Percentiles rank a stretch among this genome's conserved stretches.
These are phyloP conservation scores for Sphaerostilbella broomeana DNA, from an alignment of 2,329 filamentous ascomycete genomes.

Conservation along the genomic window DNA sequence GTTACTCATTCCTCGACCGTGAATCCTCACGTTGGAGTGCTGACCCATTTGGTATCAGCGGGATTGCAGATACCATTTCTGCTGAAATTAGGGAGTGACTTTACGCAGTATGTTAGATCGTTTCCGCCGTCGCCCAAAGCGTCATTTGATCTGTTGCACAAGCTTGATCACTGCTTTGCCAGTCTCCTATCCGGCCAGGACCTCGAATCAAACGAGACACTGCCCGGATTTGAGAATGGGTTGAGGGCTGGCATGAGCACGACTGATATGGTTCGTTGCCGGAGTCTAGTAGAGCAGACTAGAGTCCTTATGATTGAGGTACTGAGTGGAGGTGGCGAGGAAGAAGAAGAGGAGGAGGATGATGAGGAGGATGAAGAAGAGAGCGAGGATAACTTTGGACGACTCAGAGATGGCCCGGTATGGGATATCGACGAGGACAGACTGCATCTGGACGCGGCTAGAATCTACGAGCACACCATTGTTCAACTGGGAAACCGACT, in stretches of 20 bases:
- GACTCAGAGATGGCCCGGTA: slow-evolving; percentile 16
- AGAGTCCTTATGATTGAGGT: slow-evolving; percentile 64
- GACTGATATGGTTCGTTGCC: slow-evolving; percentile 83
- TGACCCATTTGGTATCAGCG: slow-evolving; percentile 40
- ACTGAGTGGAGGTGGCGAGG: slow-evolving; percentile 41
- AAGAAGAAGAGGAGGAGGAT: slow-evolving; percentile 36
- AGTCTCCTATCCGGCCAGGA: slow-evolving; percentile 65
- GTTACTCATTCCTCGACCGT: slow-evolving; percentile 24
- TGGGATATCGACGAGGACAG: slow-evolving; percentile 42
- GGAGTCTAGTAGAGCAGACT: slow-evolving; percentile 72
- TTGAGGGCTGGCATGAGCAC: slow-evolving; percentile 59
- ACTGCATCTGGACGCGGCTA: slow-evolving; percentile 63
- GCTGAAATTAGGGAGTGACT: slow-evolving; percentile 66
- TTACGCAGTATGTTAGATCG: slow-evolving; percentile 63
- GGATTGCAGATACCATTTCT: slow-evolving; percentile 78
- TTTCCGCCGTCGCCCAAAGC: slow-evolving; percentile 58
- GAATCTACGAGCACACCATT: slow-evolving; percentile 74
- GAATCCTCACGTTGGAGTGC: neutral
- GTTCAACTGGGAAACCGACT: slow-evolving; percentile 65
- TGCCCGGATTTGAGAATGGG: slow-evolving; percentile 65
- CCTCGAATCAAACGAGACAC: slow-evolving; percentile 52
- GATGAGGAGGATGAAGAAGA: slow-evolving; percentile 33
- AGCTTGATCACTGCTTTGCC: slow-evolving; percentile 78
- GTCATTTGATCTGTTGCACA: slow-evolving; percentile 65
- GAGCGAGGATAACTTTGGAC: slow-evolving; percentile 20